Percentiles rank a stretch among this genome's conserved stretches.
Evolutionary conservation across 352 stramenopile genomes (phyloP).

Genomic region (Sclerospora graminicola): DNA sequence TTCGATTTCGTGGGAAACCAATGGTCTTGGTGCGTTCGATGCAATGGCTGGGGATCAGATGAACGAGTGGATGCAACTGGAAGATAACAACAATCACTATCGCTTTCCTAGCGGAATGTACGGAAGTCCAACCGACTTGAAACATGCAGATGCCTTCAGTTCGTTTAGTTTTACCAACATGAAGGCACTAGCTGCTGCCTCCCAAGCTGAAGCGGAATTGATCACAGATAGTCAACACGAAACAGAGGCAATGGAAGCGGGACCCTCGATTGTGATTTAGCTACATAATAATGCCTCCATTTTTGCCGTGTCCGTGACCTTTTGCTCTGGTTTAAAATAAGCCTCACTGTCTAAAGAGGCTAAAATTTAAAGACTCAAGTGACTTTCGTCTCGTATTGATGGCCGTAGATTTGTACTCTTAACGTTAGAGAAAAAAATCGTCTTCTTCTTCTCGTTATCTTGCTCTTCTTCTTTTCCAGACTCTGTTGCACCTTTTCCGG

Average conservation of each 20-base stretch:
- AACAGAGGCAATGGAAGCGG: constrained; percentile 30
- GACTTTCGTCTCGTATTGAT: constrained; percentile 3
- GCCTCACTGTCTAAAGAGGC: constrained; percentile 20
- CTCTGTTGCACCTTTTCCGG: constrained; percentile 7
- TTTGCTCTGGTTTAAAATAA: constrained; percentile 9
- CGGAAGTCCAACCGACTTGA: constrained; percentile 25
- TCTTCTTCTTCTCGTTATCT: constrained; percentile 37
- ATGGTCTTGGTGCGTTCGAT: constrained; percentile 1
- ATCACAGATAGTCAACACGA: constrained; percentile 35
- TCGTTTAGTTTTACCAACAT: constrained; percentile 85
- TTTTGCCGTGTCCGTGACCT: constrained; percentile 3
- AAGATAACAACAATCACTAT: constrained; percentile 33
- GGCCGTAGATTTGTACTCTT: not conserved
- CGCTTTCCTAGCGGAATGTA: constrained; percentile 68
- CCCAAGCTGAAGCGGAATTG: constrained; percentile 58
- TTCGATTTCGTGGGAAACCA: constrained; percentile 10
- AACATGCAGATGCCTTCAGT: constrained; percentile 46
- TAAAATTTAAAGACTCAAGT: constrained; percentile 9
- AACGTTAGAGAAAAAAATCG: constrained; percentile 60
- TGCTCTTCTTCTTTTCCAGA: constrained; percentile 13
- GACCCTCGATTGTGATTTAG: constrained; percentile 64
- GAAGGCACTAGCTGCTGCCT: constrained; percentile 68
- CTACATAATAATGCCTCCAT: not conserved
- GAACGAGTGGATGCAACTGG: constrained; percentile 3
- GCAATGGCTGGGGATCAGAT: constrained; percentile 1